Evolutionary conservation across 2,329 filamentous ascomycete genomes (phyloP).

Genomic region (Aspergillus tamarii): DNA sequence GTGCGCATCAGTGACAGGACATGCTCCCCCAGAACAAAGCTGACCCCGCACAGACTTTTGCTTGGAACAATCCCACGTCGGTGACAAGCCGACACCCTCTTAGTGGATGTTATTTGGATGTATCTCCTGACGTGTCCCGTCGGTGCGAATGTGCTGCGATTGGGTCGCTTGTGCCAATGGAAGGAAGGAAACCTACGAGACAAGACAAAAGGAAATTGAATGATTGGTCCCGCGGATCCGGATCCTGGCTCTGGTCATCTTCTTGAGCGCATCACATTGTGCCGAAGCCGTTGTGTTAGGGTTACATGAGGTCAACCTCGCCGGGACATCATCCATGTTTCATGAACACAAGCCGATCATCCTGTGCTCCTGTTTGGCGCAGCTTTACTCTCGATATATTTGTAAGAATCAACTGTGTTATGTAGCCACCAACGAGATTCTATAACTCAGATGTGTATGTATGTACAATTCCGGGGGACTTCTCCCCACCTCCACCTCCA

Average conservation of each 20-base stretch:
- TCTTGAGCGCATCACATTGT: not conserved
- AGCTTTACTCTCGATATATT: not conserved
- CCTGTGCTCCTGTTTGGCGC: not conserved
- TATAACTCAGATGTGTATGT: not conserved
- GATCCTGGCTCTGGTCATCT: not conserved
- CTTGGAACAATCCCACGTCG: not conserved
- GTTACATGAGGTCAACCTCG: not conserved
- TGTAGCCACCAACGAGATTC: not conserved
- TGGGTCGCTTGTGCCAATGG: not conserved
- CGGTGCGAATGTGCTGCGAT: not conserved
- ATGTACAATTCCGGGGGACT: not conserved
- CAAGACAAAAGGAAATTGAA: not conserved
- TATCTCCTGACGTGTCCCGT: slow-evolving; percentile 1
- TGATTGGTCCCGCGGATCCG: not conserved
- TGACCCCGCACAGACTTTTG: not conserved
- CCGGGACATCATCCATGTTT: not conserved
- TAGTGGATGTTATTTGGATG: not conserved
- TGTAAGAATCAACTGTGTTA: not conserved
- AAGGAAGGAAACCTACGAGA: not conserved
- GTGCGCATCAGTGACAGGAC: not conserved
- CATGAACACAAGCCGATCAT: not conserved
- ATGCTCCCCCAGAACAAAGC: not conserved
- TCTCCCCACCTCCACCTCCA: not conserved
- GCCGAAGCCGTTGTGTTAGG: not conserved
- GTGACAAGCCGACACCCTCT: not conserved